Conservation (phyloP, 2,329 filamentous ascomycete species). For the Aureobasidium sp. region DNA sequence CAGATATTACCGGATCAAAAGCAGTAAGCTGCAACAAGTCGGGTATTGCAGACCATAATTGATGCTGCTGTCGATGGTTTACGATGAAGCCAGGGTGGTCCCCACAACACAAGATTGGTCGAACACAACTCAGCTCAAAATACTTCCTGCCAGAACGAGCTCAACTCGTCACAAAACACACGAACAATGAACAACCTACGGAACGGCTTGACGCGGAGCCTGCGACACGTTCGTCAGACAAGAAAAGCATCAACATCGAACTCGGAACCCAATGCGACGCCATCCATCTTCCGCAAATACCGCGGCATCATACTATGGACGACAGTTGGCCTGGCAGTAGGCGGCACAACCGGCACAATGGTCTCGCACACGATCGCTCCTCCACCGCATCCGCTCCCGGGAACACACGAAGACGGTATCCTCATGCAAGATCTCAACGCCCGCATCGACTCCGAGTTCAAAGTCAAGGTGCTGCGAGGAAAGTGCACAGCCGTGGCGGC, state of each 20-base stretch:
- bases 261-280: neutral
- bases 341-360: constrained; percentile 32
- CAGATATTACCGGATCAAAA: too few species aligned
- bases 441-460: constrained; percentile 38
- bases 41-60: neutral
- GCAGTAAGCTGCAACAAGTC: neutral
- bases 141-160: neutral
- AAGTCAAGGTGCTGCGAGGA: constrained; percentile 39
- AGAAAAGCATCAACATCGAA: neutral
- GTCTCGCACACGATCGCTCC: constrained; percentile 36
- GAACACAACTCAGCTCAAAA: neutral
- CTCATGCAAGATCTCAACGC: constrained; percentile 34
- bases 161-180: neutral
- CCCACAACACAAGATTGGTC: neutral
- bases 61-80: neutral
- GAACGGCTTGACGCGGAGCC: neutral
- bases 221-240: neutral
- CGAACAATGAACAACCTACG: neutral
- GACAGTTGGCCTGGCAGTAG: constrained; percentile 34
- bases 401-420: constrained; percentile 34
- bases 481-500: constrained; percentile 31
- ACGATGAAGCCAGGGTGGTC: neutral
- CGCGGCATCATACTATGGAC: constrained; percentile 19
- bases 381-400: constrained; percentile 32
- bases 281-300: constrained; percentile 15